Percentiles rank a stretch among this genome's conserved stretches.
Evolutionary conservation across 2,329 filamentous ascomycete species (phyloP).

Genomic region (Anisogramma anomala): DNA sequence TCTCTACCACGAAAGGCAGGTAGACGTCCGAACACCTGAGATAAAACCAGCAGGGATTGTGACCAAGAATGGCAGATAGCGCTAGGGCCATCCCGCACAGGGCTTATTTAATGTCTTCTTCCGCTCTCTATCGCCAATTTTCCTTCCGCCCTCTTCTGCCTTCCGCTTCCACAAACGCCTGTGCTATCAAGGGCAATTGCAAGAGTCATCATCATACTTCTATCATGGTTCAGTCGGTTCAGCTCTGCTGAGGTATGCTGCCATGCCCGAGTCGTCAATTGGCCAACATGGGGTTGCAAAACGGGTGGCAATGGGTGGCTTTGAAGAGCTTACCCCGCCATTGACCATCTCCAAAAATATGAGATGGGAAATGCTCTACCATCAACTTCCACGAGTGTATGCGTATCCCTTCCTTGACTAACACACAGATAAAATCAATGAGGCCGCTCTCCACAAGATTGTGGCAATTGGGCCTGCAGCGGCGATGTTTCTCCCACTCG

Average conservation of each 20-base stretch:
- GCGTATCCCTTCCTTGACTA: neutral
- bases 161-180: neutral
- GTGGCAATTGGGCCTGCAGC: slow-evolving; percentile 24
- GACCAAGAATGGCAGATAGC: too few relatives aligned
- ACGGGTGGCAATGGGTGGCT: slow-evolving; percentile 30
- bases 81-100: too few relatives aligned
- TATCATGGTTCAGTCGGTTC: too few relatives aligned
- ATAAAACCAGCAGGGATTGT: too few relatives aligned
- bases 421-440: slow-evolving; percentile 18
- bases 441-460: slow-evolving; percentile 17
- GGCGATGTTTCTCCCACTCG: slow-evolving; percentile 40
- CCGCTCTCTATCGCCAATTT: too few relatives aligned
- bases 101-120: too few relatives aligned
- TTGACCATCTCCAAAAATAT: too few relatives aligned
- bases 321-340: slow-evolving; percentile 17
- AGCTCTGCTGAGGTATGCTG: neutral
- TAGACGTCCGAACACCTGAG: neutral
- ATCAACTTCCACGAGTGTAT: neutral
- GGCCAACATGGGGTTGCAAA: too few relatives aligned
- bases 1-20: neutral
- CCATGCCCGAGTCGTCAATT: too few relatives aligned
- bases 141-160: neutral
- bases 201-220: too few relatives aligned
- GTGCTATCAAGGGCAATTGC: neutral
- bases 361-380: too few relatives aligned